phyloP scores from a whole-genome alignment of 306 rosid genomes.

The Canavalia gladiata region DNA sequence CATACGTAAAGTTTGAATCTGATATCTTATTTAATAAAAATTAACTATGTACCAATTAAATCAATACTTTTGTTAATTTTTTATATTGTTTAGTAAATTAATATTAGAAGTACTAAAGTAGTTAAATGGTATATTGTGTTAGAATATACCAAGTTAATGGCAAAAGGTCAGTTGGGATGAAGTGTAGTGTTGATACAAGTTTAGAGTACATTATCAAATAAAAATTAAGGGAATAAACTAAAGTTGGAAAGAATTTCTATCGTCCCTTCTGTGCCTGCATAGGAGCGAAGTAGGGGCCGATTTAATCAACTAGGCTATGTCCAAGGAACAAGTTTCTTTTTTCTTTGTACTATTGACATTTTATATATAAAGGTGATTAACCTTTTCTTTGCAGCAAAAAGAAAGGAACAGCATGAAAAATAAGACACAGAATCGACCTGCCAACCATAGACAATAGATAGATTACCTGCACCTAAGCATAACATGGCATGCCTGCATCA shows the following conservation, averaged over 20 bases:
- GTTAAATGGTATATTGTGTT: no score
- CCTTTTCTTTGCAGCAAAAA: conserved; percentile 36
- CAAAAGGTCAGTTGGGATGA: not conserved
- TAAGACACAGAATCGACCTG: conserved; percentile 41
- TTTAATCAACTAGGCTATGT: not conserved
- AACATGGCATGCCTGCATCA: conserved; percentile 31
- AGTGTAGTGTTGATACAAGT: not conserved
- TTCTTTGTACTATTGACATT: conserved; percentile 13
- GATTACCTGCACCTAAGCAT: conserved; percentile 36
- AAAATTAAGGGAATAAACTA: not conserved
- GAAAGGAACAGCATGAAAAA: conserved; percentile 19
- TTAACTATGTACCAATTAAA: no score
- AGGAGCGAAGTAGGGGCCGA: no score
- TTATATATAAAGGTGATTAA: conserved; percentile 29
- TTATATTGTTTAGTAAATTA: no score
- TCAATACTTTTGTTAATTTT: no score
- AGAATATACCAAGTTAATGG: not conserved
- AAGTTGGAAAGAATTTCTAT: not conserved
- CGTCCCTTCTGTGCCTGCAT: not conserved
- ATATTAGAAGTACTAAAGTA: no score
- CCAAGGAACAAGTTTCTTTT: conserved; percentile 17
- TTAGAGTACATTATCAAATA: not conserved
- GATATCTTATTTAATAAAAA: no score
- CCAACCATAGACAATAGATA: conserved; percentile 48
- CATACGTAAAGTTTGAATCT: no score